A percentile compares a stretch with the other conserved stretches of the same genome.
phyloP scores from a whole-genome alignment of 2,329 filamentous ascomycete species.

The Nemania serpens region DNA sequence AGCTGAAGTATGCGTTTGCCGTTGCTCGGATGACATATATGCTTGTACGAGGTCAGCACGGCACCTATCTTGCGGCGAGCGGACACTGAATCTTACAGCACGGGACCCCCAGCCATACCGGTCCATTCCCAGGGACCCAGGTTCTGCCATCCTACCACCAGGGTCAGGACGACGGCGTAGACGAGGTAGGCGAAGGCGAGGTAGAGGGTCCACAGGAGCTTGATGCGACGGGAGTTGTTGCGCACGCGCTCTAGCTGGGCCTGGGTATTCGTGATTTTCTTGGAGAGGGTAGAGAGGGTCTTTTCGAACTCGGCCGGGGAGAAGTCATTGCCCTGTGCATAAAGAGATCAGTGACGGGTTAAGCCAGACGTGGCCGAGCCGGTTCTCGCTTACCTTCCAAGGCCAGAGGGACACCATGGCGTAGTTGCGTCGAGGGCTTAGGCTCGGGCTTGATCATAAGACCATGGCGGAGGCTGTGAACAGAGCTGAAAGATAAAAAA shows the following conservation, averaged over 20 bases:
- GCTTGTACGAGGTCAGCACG: slow-evolving; percentile 48
- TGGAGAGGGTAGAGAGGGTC: slow-evolving; percentile 77
- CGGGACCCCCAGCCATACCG: slow-evolving; percentile 75
- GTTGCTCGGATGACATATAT: slow-evolving; percentile 75
- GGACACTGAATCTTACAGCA: slow-evolving; percentile 60
- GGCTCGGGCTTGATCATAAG: slow-evolving; percentile 17
- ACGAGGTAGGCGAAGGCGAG: slow-evolving; percentile 89
- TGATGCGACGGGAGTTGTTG: slow-evolving; percentile 74
- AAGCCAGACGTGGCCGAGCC: not conserved
- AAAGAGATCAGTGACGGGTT: not conserved
- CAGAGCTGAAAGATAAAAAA: not conserved
- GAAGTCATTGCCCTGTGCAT: slow-evolving; percentile 69
- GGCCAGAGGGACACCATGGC: slow-evolving; percentile 85
- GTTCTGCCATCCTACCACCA: slow-evolving; percentile 83
- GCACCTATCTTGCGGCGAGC: not conserved
- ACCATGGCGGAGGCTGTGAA: slow-evolving; percentile 30
- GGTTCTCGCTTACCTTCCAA: slow-evolving; percentile 65
- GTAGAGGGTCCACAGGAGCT: slow-evolving; percentile 88
- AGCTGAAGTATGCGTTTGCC: slow-evolving; percentile 76
- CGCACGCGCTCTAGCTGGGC: slow-evolving; percentile 74
- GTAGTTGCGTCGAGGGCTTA: not conserved
- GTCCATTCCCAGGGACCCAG: slow-evolving; percentile 80
- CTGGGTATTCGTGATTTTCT: slow-evolving; percentile 78
- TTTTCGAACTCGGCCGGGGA: slow-evolving; percentile 95
- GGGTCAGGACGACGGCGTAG: slow-evolving; percentile 76